phyloP scores from a whole-genome alignment of 495 filamentous ascomycete genomes.

The Penicillium psychrofluorescens region DNA sequence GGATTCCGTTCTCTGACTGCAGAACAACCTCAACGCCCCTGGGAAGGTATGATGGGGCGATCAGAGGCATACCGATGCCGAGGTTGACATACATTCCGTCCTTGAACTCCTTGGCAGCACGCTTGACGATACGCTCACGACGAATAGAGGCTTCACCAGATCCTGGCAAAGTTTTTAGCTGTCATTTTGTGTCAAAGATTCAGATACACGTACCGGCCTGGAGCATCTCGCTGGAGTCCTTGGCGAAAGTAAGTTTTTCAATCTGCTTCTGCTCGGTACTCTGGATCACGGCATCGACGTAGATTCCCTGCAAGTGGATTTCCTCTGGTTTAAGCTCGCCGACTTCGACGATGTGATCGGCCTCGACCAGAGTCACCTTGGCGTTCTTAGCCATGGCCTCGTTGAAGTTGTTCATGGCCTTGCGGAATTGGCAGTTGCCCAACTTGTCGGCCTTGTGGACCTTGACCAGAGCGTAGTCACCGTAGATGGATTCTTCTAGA shows the following conservation, averaged over 20 bases:
- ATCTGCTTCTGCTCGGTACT: constrained; percentile 67
- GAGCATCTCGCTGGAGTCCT: constrained; percentile 49
- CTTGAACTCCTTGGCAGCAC: constrained; percentile 87
- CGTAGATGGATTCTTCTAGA: constrained; percentile 74
- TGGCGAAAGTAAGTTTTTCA: constrained; percentile 71
- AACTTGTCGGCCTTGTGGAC: constrained; percentile 80
- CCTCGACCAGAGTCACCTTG: constrained; percentile 81
- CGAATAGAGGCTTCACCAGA: constrained; percentile 63
- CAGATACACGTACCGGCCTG: constrained; percentile 33
- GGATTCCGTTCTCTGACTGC: constrained; percentile 86
- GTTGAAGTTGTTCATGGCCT: constrained; percentile 82
- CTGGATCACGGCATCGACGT: constrained; percentile 78
- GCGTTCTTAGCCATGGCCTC: constrained; percentile 84
- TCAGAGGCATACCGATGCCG: constrained; percentile 88
- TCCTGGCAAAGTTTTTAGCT: constrained; percentile 33
- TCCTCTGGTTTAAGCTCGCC: constrained; percentile 69
- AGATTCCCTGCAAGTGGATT: constrained; percentile 81
- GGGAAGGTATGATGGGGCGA: constrained; percentile 74
- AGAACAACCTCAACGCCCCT: constrained; percentile 71
- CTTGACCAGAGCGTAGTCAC: constrained; percentile 84
- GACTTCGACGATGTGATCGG: constrained; percentile 78
- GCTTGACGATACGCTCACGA: constrained; percentile 73
- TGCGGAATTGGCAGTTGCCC: constrained; percentile 87
- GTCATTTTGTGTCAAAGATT: not conserved
- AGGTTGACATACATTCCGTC: constrained; percentile 94